These are phyloP conservation scores for Berkeleyomyces basicola DNA, from an alignment of 2,329 filamentous ascomycete genomes.

Conservation along the genomic window DNA sequence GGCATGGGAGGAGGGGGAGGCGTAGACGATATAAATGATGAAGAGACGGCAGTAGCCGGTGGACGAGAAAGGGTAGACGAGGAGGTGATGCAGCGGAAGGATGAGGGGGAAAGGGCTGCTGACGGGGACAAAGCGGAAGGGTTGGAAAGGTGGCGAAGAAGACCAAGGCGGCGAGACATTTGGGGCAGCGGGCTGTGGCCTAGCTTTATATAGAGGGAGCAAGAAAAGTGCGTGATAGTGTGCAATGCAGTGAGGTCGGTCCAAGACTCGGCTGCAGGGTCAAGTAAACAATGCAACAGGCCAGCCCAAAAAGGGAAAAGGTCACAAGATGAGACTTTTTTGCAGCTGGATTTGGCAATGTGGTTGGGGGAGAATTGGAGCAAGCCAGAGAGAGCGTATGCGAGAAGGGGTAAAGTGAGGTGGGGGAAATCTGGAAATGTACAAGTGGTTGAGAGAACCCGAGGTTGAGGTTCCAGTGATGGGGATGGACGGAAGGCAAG, in stretches of 20 bases:
- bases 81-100: slow-evolving; percentile 11
- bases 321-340: neutral
- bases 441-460: neutral
- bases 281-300: neutral
- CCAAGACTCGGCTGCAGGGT: neutral
- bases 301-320: neutral
- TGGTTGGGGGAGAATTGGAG: neutral
- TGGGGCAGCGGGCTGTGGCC: neutral
- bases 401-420: neutral
- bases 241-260: neutral
- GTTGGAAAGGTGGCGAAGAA: slow-evolving; percentile 5
- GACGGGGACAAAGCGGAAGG: slow-evolving; percentile 1
- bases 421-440: neutral
- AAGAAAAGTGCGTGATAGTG: slow-evolving; percentile 1
- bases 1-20: neutral
- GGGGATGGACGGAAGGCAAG: neutral
- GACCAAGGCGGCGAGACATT: slow-evolving; percentile 11
- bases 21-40: slow-evolving; percentile 1
- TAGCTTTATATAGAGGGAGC: slow-evolving; percentile 10
- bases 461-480: neutral
- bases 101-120: neutral
- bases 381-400: neutral
- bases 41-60: neutral
- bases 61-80: slow-evolving; percentile 5
- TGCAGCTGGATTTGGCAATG: neutral